These are phyloP conservation scores for Malania oleifera DNA, from an alignment of 164 flowering plant genomes.

Conservation along the genomic window DNA sequence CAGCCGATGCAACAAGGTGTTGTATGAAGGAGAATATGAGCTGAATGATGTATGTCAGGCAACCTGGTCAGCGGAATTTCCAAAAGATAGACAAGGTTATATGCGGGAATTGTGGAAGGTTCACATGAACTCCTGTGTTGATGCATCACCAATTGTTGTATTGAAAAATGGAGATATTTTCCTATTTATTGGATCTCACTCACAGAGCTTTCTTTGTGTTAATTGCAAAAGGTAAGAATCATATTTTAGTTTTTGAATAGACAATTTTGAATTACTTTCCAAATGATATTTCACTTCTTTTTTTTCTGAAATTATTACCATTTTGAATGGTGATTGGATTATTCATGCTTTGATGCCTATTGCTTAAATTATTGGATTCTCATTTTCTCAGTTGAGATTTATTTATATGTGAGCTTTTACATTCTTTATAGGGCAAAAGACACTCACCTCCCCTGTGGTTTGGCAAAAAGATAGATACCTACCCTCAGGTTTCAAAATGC, in stretches of 20 bases:
- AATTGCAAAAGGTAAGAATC: slow-evolving; percentile 59
- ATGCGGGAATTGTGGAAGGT: slow-evolving; percentile 72
- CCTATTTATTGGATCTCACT: slow-evolving; percentile 83
- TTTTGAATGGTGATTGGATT: too few relatives aligned
- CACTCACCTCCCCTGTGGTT: too few relatives aligned
- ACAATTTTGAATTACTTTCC: too few relatives aligned
- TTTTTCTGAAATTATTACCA: too few relatives aligned
- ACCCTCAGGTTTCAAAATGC: too few relatives aligned
- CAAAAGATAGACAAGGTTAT: slow-evolving; percentile 27
- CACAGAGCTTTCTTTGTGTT: slow-evolving; percentile 60
- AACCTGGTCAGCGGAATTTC: slow-evolving; percentile 29
- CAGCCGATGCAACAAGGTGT: slow-evolving; percentile 68
- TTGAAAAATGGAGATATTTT: slow-evolving; percentile 36
- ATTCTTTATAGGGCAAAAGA: too few relatives aligned
- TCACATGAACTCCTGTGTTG: slow-evolving; percentile 76
- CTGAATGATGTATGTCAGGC: slow-evolving; percentile 15
- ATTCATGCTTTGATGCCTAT: too few relatives aligned
- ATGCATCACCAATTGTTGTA: slow-evolving; percentile 85
- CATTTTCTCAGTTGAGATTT: too few relatives aligned
- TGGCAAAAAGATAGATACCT: too few relatives aligned
- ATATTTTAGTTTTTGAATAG: background rate
- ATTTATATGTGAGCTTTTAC: too few relatives aligned
- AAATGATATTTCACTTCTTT: too few relatives aligned
- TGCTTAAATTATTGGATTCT: too few relatives aligned
- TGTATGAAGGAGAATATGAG: slow-evolving; percentile 25